Base-by-base conservation (phyloP, 2,329 filamentous ascomycete genomes). In the Fonsecaea monophora region DNA sequence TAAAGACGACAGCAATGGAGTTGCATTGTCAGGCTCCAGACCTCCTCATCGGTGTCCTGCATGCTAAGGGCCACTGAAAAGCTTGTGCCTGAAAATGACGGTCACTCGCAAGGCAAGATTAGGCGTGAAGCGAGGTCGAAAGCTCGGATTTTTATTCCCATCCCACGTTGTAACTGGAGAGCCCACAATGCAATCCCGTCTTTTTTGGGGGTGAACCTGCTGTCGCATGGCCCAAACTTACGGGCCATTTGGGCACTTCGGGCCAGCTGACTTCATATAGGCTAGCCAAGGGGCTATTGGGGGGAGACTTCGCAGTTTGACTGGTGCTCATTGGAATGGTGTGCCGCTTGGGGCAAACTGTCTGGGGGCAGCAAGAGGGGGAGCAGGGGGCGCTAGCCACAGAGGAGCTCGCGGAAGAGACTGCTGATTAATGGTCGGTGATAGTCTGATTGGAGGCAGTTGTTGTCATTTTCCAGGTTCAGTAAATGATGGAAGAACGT, bases 21-120 rank as follows among this genome's bases (percentile, higher is more conserved):
- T 50, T 21, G 35, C 30, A 32, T 21, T n/a, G 25, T 34, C 53
- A 7, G 53, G 53, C 53, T 55, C 13, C 30, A 55, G 53, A 55
- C 30, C 53, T 55, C 30, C 53, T 55, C 30, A n/a, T 35, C n/a
- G n/a, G 15, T 6, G 18, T 50, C 18, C 45, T 50, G 18, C 45
- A 50, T 30, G 7, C 40, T 18, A 45, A 45, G 40, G 18, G 40
- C 45, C 18, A 50, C 45, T 25, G 18, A 50, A 50, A 50, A 12
- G 45, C 45, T 50, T 50, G 45, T 50, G 18, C 21, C 45, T 50
- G 45, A 9, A 25, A 4, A 21, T 21, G n/a, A 2, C 10, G 42
- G n/a, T 21, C 42, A 25, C 8, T 50, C 8, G 5, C 45, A 50
- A 50, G 45, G 45, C 45, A 50, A 12, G 18, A 30, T 50, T 13